Percentiles rank a stretch among this genome's conserved stretches.
Evolutionary conservation across 2,329 filamentous ascomycete species (phyloP).

Genomic region (Dactylonectria macrodidyma): DNA sequence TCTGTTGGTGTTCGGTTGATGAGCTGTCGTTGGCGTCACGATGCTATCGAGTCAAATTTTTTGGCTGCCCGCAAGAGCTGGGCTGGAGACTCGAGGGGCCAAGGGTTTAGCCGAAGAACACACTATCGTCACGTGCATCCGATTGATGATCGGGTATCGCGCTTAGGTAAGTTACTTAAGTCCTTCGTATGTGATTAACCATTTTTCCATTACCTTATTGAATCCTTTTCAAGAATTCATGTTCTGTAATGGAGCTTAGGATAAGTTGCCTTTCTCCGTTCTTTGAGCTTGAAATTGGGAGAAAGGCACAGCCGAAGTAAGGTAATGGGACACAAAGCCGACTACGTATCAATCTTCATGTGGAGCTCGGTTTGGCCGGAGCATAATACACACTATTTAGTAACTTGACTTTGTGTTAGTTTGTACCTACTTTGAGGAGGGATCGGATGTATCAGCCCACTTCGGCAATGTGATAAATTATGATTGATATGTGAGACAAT

Average conservation of each 20-base stretch:
- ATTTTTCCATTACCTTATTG: background rate
- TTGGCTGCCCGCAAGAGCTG: conserved; percentile 36
- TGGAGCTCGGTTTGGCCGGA: background rate
- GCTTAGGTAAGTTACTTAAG: too few relatives aligned
- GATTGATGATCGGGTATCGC: conserved; percentile 4
- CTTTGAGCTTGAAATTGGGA: too few relatives aligned
- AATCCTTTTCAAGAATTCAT: too few relatives aligned
- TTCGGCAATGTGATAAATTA: background rate
- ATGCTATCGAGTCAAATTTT: conserved; percentile 48
- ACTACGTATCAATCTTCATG: background rate
- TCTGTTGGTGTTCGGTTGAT: conserved; percentile 37
- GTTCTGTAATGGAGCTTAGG: too few relatives aligned
- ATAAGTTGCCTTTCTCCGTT: too few relatives aligned
- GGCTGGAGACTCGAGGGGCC: conserved; percentile 17
- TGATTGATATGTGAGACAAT: background rate
- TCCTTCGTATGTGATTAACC: too few relatives aligned
- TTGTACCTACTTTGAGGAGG: background rate
- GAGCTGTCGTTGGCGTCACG: conserved; percentile 46
- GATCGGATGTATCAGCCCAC: background rate
- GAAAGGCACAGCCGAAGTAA: too few relatives aligned
- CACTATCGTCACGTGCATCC: conserved; percentile 42
- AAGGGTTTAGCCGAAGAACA: conserved; percentile 45
- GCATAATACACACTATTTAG: background rate
- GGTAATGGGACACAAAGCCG: too few relatives aligned
- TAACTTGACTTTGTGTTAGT: background rate